Base-by-base conservation (phyloP, 192 early-diverging fungal species). In the Lunasporangiospora selenospora region DNA sequence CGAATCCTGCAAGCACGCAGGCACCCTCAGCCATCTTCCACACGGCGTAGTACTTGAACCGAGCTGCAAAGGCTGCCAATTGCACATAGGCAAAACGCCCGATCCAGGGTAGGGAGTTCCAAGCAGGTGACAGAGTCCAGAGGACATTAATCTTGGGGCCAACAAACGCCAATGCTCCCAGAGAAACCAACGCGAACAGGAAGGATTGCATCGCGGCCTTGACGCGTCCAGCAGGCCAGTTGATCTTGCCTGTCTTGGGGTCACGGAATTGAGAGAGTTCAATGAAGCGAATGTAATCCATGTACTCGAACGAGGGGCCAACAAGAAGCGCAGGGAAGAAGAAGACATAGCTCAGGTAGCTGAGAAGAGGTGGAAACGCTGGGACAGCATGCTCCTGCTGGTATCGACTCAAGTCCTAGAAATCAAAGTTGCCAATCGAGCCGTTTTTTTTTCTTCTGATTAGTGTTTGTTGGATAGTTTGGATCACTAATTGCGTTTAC, bases 1-100 rank as follows among this genome's bases (percentile, higher is more conserved):
- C 93, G 47, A 98, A 82, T 11, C 95, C 94, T 30, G 87, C 80
- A 31, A 98, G 53, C 6, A 89, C 82, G 57, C 94, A 95, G 1
- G 90, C 88, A 6, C 89, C 91, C 78, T 98, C 93, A 38, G 93
- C 82, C 59, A 98, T 77, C 52, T 91, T 88, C 93, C 94, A 99
- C n/a, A 90, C 93, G 0, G 84, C 79, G 71, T 99, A 99, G 81
- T 90, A 99, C 53, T 92, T 92, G 26, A 85, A 75, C 18, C 94
- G 85, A 3, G 87, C 82, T 29, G 79, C 71, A 51, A 89, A 69
- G 7, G 84, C 87, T 7, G 85, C 78, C 3, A 88, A 31, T 50
- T 86, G 81, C 31, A 95, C 59, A 49, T 80, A 92, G 0, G 75
- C 38, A 18, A 89, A 65, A 32, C 88, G 83, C n/a, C 56, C 29